phyloP scores from a whole-genome alignment of 768 basidiomycete species.

The Tulasnella sp. region DNA sequence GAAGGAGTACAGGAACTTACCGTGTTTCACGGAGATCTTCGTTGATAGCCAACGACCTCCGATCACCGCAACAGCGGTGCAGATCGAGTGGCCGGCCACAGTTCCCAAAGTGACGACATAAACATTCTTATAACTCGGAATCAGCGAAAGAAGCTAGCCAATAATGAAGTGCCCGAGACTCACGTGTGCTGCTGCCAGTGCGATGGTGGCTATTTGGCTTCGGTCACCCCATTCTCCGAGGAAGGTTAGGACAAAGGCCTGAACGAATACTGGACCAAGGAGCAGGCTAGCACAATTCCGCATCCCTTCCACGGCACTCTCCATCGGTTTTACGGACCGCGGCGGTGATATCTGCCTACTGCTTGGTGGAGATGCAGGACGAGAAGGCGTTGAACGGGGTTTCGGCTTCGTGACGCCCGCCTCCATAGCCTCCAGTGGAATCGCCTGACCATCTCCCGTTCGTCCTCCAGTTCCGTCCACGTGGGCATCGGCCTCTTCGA shows the following conservation, averaged over 20 bases:
- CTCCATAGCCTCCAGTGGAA: slow-evolving; percentile 71
- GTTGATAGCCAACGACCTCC: slow-evolving; percentile 88
- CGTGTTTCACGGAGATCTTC: slow-evolving; percentile 91
- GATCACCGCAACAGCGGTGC: slow-evolving; percentile 85
- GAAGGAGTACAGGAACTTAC: slow-evolving; percentile 40
- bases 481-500: slow-evolving; percentile 57
- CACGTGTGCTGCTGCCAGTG: slow-evolving; percentile 91
- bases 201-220: slow-evolving; percentile 95
- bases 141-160: not conserved
- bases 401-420: slow-evolving; percentile 40
- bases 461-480: slow-evolving; percentile 32
- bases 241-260: slow-evolving; percentile 90
- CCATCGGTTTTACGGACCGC: not conserved
- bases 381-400: not conserved
- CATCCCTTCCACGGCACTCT: slow-evolving; percentile 47
- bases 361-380: not conserved
- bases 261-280: slow-evolving; percentile 89
- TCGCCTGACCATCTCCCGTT: slow-evolving; percentile 37
- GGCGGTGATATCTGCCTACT: not conserved
- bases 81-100: slow-evolving; percentile 75
- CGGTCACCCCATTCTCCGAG: slow-evolving; percentile 99
- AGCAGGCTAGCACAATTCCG: slow-evolving; percentile 77
- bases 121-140: slow-evolving; percentile 55
- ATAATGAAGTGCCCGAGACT: slow-evolving; percentile 26
- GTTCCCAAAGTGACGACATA: slow-evolving; percentile 88